Percentiles rank a stretch among this genome's conserved stretches.
These are phyloP conservation scores for Chlamydomonas reinhardtii DNA, from an alignment of 163 green algal species.

Conservation along the genomic window DNA sequence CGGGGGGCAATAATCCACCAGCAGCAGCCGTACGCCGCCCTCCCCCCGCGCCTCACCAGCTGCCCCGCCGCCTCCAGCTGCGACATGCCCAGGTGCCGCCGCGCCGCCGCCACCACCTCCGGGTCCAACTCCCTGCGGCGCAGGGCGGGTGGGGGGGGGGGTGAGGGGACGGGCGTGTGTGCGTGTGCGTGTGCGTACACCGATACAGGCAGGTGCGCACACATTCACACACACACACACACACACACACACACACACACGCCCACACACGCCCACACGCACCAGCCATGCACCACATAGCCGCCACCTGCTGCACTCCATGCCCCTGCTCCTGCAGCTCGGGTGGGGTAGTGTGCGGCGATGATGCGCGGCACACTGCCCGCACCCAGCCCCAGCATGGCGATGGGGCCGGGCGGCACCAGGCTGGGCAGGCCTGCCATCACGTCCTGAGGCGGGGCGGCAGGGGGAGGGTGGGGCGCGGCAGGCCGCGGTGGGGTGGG, in stretches of 20 bases:
- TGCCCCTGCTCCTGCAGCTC: neutral
- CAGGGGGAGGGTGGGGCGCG: neutral
- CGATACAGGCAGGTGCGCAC: no score
- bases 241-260: no score
- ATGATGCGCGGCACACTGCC: slow-evolving; percentile 49
- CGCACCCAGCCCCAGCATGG: slow-evolving; percentile 50
- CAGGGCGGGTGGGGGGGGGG: neutral
- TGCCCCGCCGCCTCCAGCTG: slow-evolving; percentile 38
- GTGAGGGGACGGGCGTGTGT: neutral
- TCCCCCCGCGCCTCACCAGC: slow-evolving; percentile 43
- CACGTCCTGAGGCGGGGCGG: no score
- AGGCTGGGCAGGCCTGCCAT: slow-evolving; percentile 33
- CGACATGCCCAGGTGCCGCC: slow-evolving; percentile 56
- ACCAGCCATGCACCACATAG: no score
- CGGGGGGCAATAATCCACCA: no score
- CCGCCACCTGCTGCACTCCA: no score
- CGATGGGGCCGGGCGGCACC: slow-evolving; percentile 36
- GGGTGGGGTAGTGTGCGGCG: neutral
- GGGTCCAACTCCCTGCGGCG: slow-evolving; percentile 64
- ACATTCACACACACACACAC: no score
- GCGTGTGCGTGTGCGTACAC: neutral
- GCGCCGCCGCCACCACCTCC: slow-evolving; percentile 38
- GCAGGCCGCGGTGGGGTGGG: no score
- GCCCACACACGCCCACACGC: no score
- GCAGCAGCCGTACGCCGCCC: no score